Base-by-base conservation (phyloP, 805 yeast genomes). In the Lipomyces spencermartinsiae region DNA sequence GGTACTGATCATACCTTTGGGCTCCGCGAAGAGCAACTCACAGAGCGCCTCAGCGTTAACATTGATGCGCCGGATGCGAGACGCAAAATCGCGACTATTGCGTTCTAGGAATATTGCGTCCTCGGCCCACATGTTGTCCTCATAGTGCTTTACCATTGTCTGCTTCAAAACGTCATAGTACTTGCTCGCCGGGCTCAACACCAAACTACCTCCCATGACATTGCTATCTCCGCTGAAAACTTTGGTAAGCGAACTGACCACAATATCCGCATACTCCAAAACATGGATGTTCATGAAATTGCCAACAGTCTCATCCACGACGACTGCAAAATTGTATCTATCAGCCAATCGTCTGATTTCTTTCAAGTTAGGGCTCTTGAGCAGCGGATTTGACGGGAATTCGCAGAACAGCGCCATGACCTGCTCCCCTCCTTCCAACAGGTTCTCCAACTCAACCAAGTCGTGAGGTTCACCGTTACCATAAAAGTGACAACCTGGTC, bases 291-390 rank as follows among this genome's bases (percentile, higher is more conserved):
- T 95, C 69, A 90, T 83, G 75, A 92, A 89, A 74, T 95, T 95
- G 16, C 98, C 98, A 29, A 93, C 90, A 0, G 98, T 95, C 76
- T 95, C 99, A 79, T 95, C 99, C 53, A 95, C 89, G 19, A 91
- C 91, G 43, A 95, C 87, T 16, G 88, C 88, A 79, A 95, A 95
- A 1, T 85, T 83, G 79, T 84, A 91, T 73, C 88, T 82, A 68
- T 86, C 86, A 2, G 97, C 87, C 64, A 95, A 82, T 64, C 83
- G 76, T 65, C 89, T 84, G 67, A 93, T 85, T 73, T 87, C 85
- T 55, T 77, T 77, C 74, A 95, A 80, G 76, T 96, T 86, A 0
- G 97, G 97, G 58, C 97, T 90, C 75, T 87, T 90, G 70, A 96
- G 81, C 68, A 93, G 81, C n/a, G 98, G 98, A 78, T 93, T 93